phyloP scores from a whole-genome alignment of 1,284 basidiomycete species.

The Tilletia caries region DNA sequence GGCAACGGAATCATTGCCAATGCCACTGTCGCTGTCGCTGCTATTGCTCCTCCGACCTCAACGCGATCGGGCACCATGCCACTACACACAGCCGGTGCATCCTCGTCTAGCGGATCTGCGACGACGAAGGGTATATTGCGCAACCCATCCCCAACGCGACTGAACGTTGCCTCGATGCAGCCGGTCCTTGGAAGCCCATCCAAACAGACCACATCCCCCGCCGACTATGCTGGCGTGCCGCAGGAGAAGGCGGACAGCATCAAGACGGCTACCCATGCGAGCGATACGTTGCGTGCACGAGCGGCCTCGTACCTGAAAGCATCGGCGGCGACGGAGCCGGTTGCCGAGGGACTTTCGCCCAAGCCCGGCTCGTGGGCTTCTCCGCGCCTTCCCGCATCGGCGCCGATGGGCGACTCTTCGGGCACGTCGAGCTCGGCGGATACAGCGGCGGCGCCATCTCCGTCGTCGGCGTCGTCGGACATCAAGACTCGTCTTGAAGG shows the following conservation, averaged over 20 bases:
- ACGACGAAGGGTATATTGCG: neutral
- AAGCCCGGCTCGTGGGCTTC: neutral
- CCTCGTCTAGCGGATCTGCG: neutral
- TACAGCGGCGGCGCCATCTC: too few relatives aligned
- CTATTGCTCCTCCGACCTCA: neutral
- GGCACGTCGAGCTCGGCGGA: neutral
- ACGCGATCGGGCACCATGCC: neutral
- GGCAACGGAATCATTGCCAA: neutral
- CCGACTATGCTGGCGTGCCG: neutral
- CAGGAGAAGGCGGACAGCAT: neutral
- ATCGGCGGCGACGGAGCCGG: neutral
- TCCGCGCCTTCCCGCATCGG: neutral
- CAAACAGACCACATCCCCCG: neutral
- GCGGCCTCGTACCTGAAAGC: conserved; percentile 6
- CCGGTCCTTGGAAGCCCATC: neutral
- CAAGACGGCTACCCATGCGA: neutral
- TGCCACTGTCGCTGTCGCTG: neutral
- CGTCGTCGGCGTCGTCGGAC: neutral
- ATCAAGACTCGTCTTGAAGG: neutral
- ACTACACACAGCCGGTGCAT: neutral
- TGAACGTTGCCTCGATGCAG: neutral
- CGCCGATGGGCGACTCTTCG: neutral
- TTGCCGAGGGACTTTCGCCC: neutral
- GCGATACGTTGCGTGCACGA: neutral
- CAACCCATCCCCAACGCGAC: conserved; percentile 2